Conservation (phyloP, 371 early-diverging fungal genomes). For the Fennellomyces sp. region DNA sequence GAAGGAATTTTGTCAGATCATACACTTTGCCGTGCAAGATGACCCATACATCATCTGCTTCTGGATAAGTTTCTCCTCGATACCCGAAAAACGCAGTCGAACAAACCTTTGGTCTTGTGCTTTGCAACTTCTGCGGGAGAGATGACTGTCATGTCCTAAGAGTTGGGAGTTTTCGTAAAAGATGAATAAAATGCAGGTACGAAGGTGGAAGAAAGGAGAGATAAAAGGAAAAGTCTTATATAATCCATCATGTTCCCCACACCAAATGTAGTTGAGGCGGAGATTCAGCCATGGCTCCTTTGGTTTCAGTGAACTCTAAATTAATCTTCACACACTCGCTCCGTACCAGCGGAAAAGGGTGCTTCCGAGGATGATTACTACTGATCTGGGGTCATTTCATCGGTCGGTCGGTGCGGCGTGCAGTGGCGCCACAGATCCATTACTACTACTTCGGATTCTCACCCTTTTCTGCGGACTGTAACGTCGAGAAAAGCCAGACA, state of each 20-base stretch:
- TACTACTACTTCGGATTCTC: too few species aligned
- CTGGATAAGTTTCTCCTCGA: too few species aligned
- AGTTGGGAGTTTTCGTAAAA: constrained; percentile 28
- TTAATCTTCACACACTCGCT: neutral
- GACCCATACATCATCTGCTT: constrained; percentile 87
- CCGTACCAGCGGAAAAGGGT: neutral
- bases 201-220: neutral
- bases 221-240: neutral
- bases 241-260: neutral
- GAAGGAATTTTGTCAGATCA: constrained; percentile 79
- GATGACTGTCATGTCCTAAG: constrained; percentile 39
- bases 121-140: constrained; percentile 65
- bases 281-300: neutral
- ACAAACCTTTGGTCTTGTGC: constrained; percentile 66
- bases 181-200: neutral
- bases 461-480: too few species aligned
- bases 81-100: too few species aligned
- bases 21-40: constrained; percentile 83
- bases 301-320: neutral
- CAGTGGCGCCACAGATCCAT: too few species aligned
- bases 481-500: too few species aligned
- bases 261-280: neutral
- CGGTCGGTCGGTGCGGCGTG: too few species aligned
- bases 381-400: too few species aligned
- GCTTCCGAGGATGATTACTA: neutral